Percentiles rank a stretch among this genome's conserved stretches.
Evolutionary conservation across 805 yeast species (phyloP).

Genomic region (Geotrichum ghanense): DNA sequence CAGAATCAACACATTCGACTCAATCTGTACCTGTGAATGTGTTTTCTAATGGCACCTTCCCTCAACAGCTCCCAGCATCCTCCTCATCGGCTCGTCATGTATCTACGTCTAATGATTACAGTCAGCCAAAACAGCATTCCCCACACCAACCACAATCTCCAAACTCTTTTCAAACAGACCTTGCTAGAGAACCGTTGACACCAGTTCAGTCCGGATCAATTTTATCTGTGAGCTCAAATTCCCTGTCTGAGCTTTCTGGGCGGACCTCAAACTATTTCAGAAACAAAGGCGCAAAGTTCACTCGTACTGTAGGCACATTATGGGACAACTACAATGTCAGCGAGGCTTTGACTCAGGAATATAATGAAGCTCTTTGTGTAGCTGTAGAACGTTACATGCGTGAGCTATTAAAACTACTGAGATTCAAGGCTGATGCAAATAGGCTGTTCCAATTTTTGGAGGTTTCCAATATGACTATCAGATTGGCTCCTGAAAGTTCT

Average conservation of each 20-base stretch:
- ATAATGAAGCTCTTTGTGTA: conserved; percentile 10
- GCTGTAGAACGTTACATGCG: conserved; percentile 57
- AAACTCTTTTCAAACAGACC: no score
- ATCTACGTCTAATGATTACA: no score
- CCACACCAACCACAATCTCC: no score
- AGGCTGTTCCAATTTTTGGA: conserved; percentile 79
- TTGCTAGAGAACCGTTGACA: no score
- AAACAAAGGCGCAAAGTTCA: not conserved
- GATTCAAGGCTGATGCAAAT: conserved; percentile 72
- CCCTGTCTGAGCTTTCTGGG: not conserved
- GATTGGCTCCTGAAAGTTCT: conserved; percentile 71
- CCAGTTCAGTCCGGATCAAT: not conserved
- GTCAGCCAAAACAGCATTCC: no score
- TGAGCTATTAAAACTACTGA: conserved; percentile 43
- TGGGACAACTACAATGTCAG: not conserved
- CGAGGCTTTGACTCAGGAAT: not conserved
- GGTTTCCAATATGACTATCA: conserved; percentile 75
- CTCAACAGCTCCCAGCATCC: no score
- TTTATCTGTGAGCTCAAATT: not conserved
- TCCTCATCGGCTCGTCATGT: no score
- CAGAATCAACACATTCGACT: no score
- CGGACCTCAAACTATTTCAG: not conserved
- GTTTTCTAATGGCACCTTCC: no score
- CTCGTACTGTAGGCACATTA: not conserved
- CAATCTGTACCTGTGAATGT: no score